phyloP scores from a whole-genome alignment of 2,329 filamentous ascomycete species.

The Fusarium abutilonis region DNA sequence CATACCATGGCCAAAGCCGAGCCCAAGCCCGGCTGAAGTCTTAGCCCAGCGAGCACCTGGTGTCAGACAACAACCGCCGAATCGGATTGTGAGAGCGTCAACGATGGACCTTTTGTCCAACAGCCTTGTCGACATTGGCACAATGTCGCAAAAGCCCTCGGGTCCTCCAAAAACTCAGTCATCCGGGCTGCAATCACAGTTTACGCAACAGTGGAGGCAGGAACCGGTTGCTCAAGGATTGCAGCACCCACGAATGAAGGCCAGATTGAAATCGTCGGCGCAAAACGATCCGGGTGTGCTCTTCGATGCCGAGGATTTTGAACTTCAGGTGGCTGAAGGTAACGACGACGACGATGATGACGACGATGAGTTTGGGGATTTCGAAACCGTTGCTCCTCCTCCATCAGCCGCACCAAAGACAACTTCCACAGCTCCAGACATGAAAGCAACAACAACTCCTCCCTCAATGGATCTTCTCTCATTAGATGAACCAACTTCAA shows the following conservation, averaged over 20 bases:
- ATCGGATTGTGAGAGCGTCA: slow-evolving; percentile 55
- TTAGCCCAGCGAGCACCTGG: slow-evolving; percentile 12
- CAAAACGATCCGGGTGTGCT: slow-evolving; percentile 64
- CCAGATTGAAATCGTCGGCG: slow-evolving; percentile 38
- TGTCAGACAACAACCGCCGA: slow-evolving; percentile 25
- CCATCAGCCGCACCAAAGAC: slow-evolving; percentile 5
- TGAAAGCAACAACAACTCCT: slow-evolving; percentile 33
- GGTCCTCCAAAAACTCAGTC: slow-evolving; percentile 12
- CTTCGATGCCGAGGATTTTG: slow-evolving; percentile 72
- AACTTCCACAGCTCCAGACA: slow-evolving; percentile 20
- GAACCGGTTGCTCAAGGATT: slow-evolving; percentile 6
- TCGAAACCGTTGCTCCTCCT: slow-evolving; percentile 58
- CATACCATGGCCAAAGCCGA: slow-evolving; percentile 33
- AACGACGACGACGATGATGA: slow-evolving; percentile 61
- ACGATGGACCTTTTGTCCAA: slow-evolving; percentile 66
- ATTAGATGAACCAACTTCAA: slow-evolving; percentile 48
- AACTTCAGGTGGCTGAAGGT: slow-evolving; percentile 52
- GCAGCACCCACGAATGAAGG: slow-evolving; percentile 32
- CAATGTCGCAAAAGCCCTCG: slow-evolving; percentile 14
- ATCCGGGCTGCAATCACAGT: slow-evolving; percentile 12
- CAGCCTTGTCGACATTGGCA: slow-evolving; percentile 56
- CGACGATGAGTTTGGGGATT: slow-evolving; percentile 66
- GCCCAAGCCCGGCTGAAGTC: slow-evolving; percentile 8
- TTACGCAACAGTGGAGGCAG: slow-evolving; percentile 23
- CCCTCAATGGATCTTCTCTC: slow-evolving; percentile 56